phyloP scores from a whole-genome alignment of 306 rosid genomes.

The Cucurbita pepo region DNA sequence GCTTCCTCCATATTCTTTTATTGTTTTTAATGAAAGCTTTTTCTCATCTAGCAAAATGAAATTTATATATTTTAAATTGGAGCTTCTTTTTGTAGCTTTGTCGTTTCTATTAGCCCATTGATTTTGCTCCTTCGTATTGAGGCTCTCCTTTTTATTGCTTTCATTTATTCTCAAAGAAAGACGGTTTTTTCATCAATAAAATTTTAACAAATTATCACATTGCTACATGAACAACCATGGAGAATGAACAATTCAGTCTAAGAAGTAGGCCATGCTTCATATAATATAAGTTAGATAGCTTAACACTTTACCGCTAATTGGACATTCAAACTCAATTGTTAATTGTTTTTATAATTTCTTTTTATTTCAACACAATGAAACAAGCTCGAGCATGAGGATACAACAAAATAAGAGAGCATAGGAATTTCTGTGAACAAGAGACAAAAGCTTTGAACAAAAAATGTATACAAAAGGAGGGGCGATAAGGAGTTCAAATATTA shows the following conservation, averaged over 20 bases:
- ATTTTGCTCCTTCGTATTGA: neutral
- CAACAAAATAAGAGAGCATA: neutral
- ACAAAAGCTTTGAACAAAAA: neutral
- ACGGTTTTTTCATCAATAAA: neutral
- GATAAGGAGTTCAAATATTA: neutral
- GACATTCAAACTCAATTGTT: neutral
- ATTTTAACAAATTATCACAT: neutral
- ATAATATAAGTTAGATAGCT: neutral
- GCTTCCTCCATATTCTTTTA: neutral
- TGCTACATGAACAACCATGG: neutral
- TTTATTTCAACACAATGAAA: neutral
- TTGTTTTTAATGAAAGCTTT: neutral
- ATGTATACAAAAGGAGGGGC: neutral
- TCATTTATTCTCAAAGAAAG: neutral
- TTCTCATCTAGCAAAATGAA: neutral
- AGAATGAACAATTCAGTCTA: neutral
- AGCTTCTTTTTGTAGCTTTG: neutral
- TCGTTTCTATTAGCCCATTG: neutral
- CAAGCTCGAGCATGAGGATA: neutral
- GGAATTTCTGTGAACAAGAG: neutral
- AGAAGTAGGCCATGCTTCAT: neutral
- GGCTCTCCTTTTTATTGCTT: neutral
- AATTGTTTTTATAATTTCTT: neutral
- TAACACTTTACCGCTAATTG: neutral
- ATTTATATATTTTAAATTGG: neutral